Evolutionary conservation across 768 basidiomycete genomes (phyloP).

Genomic region (Clitopilus hobsonii): DNA sequence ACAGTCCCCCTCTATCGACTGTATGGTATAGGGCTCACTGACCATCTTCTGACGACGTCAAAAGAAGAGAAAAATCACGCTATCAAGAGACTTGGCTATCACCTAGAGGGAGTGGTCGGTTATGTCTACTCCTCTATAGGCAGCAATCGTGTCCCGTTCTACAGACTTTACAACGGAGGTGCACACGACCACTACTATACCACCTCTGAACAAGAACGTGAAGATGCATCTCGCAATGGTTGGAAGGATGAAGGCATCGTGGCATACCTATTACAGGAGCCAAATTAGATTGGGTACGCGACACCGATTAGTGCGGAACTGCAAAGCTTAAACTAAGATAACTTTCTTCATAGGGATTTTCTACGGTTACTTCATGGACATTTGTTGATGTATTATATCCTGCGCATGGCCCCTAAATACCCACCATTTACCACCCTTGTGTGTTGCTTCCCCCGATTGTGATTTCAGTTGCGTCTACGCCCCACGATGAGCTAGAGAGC

Average conservation of each 20-base stretch:
- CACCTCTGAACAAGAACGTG: constrained; percentile 12
- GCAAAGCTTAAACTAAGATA: too few species aligned
- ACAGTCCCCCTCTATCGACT: constrained; percentile 17
- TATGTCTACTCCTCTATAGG: constrained; percentile 12
- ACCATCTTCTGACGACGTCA: constrained; percentile 16
- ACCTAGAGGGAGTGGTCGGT: constrained; percentile 15
- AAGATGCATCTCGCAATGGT: constrained; percentile 18
- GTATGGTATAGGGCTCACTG: constrained; percentile 13
- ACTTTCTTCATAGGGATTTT: too few species aligned
- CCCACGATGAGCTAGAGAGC: constrained; percentile 12
- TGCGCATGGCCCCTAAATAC: too few species aligned
- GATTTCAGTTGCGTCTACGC: too few species aligned
- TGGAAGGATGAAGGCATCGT: constrained; percentile 14
- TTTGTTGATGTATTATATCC: not conserved
- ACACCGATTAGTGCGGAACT: too few species aligned
- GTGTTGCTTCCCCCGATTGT: too few species aligned
- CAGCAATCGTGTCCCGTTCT: constrained; percentile 14
- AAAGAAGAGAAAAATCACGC: constrained; percentile 11
- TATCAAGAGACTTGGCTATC: constrained; percentile 15
- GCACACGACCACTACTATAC: constrained; percentile 18
- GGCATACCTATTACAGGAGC: constrained; percentile 10
- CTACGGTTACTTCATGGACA: too few species aligned
- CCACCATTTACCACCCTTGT: too few species aligned
- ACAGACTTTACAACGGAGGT: constrained; percentile 12
- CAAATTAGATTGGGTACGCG: not conserved